phyloP scores from a whole-genome alignment of 1,284 basidiomycete genomes.

The Hymenochaete sp. region DNA sequence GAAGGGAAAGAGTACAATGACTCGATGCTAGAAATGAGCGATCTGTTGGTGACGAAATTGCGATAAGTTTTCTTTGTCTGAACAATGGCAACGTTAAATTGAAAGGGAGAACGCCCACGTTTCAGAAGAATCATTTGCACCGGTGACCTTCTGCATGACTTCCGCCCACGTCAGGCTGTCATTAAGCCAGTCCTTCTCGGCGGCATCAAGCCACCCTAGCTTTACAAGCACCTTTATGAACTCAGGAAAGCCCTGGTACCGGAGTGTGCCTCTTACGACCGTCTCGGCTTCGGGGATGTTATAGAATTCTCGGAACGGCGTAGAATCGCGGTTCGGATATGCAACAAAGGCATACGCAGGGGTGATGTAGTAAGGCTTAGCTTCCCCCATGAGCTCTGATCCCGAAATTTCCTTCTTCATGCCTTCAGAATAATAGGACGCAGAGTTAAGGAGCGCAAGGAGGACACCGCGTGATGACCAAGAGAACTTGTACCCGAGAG shows the following conservation, averaged over 20 bases:
- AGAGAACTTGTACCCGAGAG: conserved; percentile 98
- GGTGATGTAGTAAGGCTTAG: conserved; percentile 91
- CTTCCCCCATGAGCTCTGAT: conserved; percentile 75
- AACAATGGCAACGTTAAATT: not conserved
- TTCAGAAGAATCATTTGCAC: conserved; percentile 57
- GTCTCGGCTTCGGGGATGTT: conserved; percentile 85
- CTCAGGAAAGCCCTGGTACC: conserved; percentile 98
- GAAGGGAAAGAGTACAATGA: conserved; percentile 65
- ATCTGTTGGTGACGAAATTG: conserved; percentile 34
- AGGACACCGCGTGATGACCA: conserved; percentile 98
- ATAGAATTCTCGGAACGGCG: conserved; percentile 82
- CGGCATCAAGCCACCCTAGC: conserved; percentile 81
- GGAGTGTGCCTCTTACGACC: conserved; percentile 85
- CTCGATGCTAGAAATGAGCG: conserved; percentile 67
- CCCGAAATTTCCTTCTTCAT: conserved; percentile 59
- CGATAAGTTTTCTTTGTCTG: conserved; percentile 25
- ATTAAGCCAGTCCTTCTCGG: conserved; percentile 71
- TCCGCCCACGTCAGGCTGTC: conserved; percentile 74
- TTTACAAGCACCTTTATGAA: conserved; percentile 87
- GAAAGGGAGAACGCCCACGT: conserved; percentile 20
- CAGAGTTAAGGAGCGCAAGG: conserved; percentile 89
- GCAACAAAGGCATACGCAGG: conserved; percentile 95
- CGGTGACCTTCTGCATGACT: conserved; percentile 74
- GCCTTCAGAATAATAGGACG: conserved; percentile 69
- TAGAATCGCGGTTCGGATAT: conserved; percentile 96